These are phyloP conservation scores for Carallia pectinifolia DNA, from an alignment of 345 rosid genomes.

Conservation along the genomic window DNA sequence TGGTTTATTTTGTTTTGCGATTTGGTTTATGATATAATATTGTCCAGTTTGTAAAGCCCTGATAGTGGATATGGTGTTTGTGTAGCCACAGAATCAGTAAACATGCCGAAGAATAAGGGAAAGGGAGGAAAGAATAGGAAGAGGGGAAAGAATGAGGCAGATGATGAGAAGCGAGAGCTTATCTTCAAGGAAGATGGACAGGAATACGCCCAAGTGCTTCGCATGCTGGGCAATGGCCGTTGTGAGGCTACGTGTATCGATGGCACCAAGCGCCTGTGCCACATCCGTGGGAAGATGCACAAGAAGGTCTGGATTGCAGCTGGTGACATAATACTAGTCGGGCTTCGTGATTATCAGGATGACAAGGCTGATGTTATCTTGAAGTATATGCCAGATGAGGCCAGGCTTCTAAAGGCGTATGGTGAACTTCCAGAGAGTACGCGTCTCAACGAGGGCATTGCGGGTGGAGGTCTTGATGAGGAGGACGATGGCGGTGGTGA, in stretches of 20 bases:
- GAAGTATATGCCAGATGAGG: constrained; percentile 80
- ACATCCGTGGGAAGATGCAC: constrained; percentile 84
- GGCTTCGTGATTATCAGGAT: constrained; percentile 74
- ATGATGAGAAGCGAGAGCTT: constrained; percentile 76
- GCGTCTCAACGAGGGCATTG: constrained; percentile 64
- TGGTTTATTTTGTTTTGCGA: too few species aligned
- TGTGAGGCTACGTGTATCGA: constrained; percentile 73
- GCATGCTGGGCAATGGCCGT: constrained; percentile 75
- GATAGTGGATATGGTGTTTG: constrained; percentile 3
- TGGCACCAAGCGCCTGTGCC: constrained; percentile 62
- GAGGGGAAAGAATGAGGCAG: constrained; percentile 84
- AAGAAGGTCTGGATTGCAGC: constrained; percentile 90
- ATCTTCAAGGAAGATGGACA: constrained; percentile 77
- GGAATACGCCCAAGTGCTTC: constrained; percentile 71
- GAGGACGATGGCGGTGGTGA: constrained; percentile 55
- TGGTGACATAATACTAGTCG: constrained; percentile 73
- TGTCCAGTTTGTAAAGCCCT: too few species aligned
- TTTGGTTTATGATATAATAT: too few species aligned
- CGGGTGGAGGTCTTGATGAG: constrained; percentile 48
- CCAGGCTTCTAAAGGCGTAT: constrained; percentile 75
- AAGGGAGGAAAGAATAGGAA: constrained; percentile 89
- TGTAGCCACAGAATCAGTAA: constrained; percentile 19
- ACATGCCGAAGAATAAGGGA: constrained; percentile 83
- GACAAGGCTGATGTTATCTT: constrained; percentile 83
- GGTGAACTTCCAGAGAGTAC: constrained; percentile 77